Evolutionary conservation across 352 stramenopile genomes (phyloP), one percentile per base, ranked within the genome.

Genomic region (Globisporangium megalacanthum): DNA sequence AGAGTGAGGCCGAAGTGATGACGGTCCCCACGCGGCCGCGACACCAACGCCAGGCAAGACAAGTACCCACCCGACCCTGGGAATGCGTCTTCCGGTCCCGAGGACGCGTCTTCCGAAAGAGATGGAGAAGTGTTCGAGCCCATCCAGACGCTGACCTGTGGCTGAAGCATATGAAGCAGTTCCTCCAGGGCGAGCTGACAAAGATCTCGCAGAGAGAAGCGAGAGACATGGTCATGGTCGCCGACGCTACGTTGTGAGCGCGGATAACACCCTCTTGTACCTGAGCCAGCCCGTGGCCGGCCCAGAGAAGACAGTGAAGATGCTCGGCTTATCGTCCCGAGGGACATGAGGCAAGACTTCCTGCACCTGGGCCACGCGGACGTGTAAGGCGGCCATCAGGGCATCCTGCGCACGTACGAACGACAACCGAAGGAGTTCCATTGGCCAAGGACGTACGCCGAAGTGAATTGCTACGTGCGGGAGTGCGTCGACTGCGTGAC

Each of bases 401-500:
- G 29, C 2, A 14, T 58, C 10, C 0, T 8, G 2, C 33, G 45
- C 6, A 49, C 45, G 8, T 60, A 60, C 33, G 45, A 60, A 22
- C 54, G 54, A 1, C 15, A 29, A 1, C 1, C 31, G 0, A 11
- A 14, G 4, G 8, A 48, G 1, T 60, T 41, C 13, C 36, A 54
- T 15, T 60, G 54, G 54, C 36, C 31, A n/a, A 0, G 54, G 54
- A 36, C 54, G 2, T 60, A 49, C 11, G 54, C 35, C 6, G 45
- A 60, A 11, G 47, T 60, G 0, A 19, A 60, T 4, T n/a, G 31
- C 0, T 9, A 48, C 2, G 54, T 54, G 2, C 9, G 6, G 1
- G 19, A 52, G 8, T 60, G 54, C 5, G 4, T 47, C 5, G 54
- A 60, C 22, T 60, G 54, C 29, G 19, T 49, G 0, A 60, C 54